phyloP scores from a whole-genome alignment of 208 protist species.

The Trypanosoma lewisi region DNA sequence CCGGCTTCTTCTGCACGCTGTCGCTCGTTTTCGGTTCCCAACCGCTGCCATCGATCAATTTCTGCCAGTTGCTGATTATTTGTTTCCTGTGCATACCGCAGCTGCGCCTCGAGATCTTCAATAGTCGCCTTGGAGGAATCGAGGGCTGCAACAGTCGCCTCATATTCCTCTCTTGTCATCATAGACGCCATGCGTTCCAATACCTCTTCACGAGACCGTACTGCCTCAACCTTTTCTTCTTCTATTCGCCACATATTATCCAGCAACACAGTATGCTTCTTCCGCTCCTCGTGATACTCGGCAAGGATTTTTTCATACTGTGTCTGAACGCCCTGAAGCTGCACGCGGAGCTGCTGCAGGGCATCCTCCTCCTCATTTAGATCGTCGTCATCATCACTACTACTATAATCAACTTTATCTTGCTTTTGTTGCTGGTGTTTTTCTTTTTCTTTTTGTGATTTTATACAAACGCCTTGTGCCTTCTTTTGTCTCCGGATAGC shows the following conservation, averaged over 20 bases:
- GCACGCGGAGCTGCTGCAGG: conserved; percentile 27
- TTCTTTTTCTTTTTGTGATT: background rate
- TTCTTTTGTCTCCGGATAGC: conserved; percentile 33
- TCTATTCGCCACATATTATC: conserved; percentile 78
- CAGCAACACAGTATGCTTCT: conserved; percentile 45
- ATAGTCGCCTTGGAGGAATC: conserved; percentile 25
- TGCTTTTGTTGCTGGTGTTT: background rate
- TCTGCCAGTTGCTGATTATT: conserved; percentile 1
- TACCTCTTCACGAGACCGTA: conserved; percentile 21
- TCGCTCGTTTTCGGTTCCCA: conserved; percentile 1
- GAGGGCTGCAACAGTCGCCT: conserved; percentile 38
- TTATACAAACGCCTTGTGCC: background rate
- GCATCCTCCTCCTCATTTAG: conserved; percentile 22
- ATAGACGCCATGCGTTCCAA: conserved; percentile 34
- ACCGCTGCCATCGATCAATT: conserved; percentile 8
- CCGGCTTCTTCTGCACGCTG: conserved; percentile 4
- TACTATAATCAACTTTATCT: conserved; percentile 5
- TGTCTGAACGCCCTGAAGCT: conserved; percentile 45
- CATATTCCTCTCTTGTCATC: conserved; percentile 45
- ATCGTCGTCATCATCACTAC: conserved; percentile 27
- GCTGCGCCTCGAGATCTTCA: conserved; percentile 30
- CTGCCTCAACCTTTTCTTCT: conserved; percentile 43
- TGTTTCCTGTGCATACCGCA: conserved; percentile 19
- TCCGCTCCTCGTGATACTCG: conserved; percentile 59
- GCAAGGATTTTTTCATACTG: conserved; percentile 32